Evolutionary conservation across 1,284 basidiomycete species (phyloP).

Genomic region (Cryptococcus neoformans): DNA sequence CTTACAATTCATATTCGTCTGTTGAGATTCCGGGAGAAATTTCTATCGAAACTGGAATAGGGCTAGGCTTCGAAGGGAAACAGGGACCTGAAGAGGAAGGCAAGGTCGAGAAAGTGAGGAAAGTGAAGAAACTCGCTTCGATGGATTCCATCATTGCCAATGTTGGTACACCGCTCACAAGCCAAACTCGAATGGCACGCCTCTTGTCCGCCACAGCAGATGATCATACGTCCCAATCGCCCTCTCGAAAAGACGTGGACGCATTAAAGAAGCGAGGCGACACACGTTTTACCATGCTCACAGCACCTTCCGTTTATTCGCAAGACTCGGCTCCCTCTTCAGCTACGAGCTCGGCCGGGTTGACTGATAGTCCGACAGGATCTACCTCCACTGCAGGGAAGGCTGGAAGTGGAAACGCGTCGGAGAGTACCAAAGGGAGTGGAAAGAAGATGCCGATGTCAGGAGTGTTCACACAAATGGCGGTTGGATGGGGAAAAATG

Average conservation of each 20-base stretch:
- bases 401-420: background rate
- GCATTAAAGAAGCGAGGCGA: no score
- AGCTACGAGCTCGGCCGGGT: conserved; percentile 13
- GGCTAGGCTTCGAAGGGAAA: background rate
- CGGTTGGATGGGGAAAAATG: conserved; percentile 22
- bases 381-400: conserved; percentile 2
- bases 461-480: background rate
- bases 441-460: background rate
- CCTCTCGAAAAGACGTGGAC: conserved; percentile 6
- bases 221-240: background rate
- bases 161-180: background rate
- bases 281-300: conserved; percentile 20
- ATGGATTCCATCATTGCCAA: conserved; percentile 7
- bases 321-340: conserved; percentile 25
- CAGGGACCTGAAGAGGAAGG: background rate
- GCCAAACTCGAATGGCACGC: background rate
- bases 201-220: conserved; percentile 4
- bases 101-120: background rate
- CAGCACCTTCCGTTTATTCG: conserved; percentile 25
- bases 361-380: conserved; percentile 8
- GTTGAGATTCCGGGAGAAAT: background rate
- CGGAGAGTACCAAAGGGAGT: background rate
- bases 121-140: background rate
- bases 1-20: conserved; percentile 1
- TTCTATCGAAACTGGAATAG: background rate